Evolutionary conservation across 495 filamentous ascomycete genomes (phyloP).

Genomic region (Aspergillus mulundensis): DNA sequence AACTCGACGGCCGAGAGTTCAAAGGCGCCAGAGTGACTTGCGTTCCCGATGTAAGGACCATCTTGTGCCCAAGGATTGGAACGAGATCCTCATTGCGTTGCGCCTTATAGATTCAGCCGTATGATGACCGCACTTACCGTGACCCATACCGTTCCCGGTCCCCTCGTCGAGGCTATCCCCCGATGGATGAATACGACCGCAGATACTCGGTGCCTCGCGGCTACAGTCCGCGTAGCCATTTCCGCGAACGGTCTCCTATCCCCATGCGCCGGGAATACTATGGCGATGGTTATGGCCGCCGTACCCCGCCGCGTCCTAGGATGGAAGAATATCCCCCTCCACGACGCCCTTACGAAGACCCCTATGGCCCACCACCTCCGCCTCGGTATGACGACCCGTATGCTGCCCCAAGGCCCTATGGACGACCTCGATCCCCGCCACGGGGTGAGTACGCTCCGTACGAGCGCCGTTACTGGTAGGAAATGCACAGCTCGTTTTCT

Average conservation of each 20-base stretch:
- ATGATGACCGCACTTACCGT: conserved; percentile 64
- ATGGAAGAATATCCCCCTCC: conserved; percentile 70
- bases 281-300: conserved; percentile 65
- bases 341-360: conserved; percentile 51
- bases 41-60: conserved; percentile 70
- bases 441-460: conserved; percentile 41
- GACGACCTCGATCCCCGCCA: conserved; percentile 41
- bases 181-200: conserved; percentile 70
- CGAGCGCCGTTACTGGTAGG: conserved; percentile 47
- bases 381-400: conserved; percentile 48
- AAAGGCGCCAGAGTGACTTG: conserved; percentile 82
- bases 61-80: conserved; percentile 15
- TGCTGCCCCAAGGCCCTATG: conserved; percentile 39
- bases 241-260: conserved; percentile 75
- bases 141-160: conserved; percentile 75
- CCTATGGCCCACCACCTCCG: conserved; percentile 43
- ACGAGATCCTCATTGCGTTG: conserved; percentile 29
- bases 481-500: conserved; percentile 10
- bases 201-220: conserved; percentile 71
- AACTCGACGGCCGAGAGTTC: conserved; percentile 87
- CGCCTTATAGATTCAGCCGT: conserved; percentile 47
- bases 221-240: conserved; percentile 80
- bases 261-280: conserved; percentile 83
- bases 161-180: conserved; percentile 62
- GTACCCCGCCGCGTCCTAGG: conserved; percentile 64